A percentile compares a stretch with the other conserved stretches of the same genome.
phyloP scores from a whole-genome alignment of 2,329 filamentous ascomycete species.

The Domatiomyces globalis region DNA sequence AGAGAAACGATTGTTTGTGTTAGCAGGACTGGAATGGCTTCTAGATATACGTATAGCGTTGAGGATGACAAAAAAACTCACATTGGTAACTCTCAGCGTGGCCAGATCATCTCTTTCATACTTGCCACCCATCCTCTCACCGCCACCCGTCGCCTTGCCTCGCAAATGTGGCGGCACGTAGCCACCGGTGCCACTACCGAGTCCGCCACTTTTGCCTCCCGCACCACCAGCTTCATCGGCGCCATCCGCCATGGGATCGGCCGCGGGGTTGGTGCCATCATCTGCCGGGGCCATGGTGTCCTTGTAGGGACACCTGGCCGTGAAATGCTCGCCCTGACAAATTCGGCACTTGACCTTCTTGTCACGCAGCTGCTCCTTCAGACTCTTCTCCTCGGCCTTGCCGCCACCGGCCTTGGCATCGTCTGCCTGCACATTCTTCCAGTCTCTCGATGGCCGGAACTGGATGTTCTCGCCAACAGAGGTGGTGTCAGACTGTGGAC shows the following conservation, averaged over 20 bases:
- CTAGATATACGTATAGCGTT: background rate
- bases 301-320: slow-evolving; percentile 97
- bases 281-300: slow-evolving; percentile 79
- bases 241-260: slow-evolving; percentile 29
- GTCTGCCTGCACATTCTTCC: slow-evolving; percentile 77
- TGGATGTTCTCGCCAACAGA: slow-evolving; percentile 95
- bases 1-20: slow-evolving; percentile 3
- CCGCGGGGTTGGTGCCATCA: slow-evolving; percentile 25
- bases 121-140: slow-evolving; percentile 83
- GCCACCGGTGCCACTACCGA: slow-evolving; percentile 57
- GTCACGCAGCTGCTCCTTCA: slow-evolving; percentile 67
- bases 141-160: slow-evolving; percentile 35
- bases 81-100: slow-evolving; percentile 93
- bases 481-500: slow-evolving; percentile 79
- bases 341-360: slow-evolving; percentile 99
- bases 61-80: slow-evolving; percentile 33
- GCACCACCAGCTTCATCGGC: slow-evolving; percentile 30
- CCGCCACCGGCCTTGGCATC: slow-evolving; percentile 36
- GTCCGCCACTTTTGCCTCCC: slow-evolving; percentile 39
- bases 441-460: slow-evolving; percentile 85
- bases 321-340: slow-evolving; percentile 98
- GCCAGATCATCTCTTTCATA: slow-evolving; percentile 94
- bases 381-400: slow-evolving; percentile 53
- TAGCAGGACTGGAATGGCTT: background rate
- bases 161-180: slow-evolving; percentile 92